Conservation (phyloP, 345 rosid species). For the Diplotaxis tenuifolia region DNA sequence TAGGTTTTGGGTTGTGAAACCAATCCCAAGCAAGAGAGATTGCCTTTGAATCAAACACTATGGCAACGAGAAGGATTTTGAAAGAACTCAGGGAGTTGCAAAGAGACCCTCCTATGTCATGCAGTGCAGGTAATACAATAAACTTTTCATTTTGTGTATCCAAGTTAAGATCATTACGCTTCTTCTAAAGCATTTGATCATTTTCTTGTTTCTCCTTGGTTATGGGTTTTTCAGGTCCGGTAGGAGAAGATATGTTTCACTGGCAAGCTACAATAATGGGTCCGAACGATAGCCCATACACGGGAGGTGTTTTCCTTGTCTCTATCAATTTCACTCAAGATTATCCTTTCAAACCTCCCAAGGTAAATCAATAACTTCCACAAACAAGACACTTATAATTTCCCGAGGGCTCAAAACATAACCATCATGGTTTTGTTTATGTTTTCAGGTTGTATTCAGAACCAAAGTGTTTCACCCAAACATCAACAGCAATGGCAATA, state of each 20-base stretch:
- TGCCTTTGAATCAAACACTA: background rate
- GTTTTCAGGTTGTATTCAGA: constrained; percentile 53
- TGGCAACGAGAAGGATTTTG: constrained; percentile 65
- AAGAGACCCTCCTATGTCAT: constrained; percentile 72
- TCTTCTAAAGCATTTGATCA: background rate
- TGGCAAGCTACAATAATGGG: constrained; percentile 80
- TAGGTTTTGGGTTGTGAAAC: background rate
- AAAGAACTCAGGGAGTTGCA: constrained; percentile 70
- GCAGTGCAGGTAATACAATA: constrained; percentile 59
- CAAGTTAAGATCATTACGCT: background rate
- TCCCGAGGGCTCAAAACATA: too few relatives aligned
- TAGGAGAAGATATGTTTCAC: constrained; percentile 63
- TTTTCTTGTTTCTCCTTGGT: background rate
- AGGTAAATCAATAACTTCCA: constrained; percentile 36
- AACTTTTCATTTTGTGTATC: background rate
- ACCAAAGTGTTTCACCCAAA: constrained; percentile 69
- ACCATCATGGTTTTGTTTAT: background rate
- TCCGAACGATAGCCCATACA: constrained; percentile 63
- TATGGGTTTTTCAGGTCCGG: constrained; percentile 43
- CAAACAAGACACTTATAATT: background rate
- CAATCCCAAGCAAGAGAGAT: background rate
- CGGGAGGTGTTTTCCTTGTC: constrained; percentile 69
- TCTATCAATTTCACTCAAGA: constrained; percentile 61
- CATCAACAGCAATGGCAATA: constrained; percentile 59
- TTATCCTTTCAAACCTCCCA: constrained; percentile 75